Base-by-base conservation (phyloP, 225 moss, liverwort and hornwort species). In the Bryum argenteum region DNA sequence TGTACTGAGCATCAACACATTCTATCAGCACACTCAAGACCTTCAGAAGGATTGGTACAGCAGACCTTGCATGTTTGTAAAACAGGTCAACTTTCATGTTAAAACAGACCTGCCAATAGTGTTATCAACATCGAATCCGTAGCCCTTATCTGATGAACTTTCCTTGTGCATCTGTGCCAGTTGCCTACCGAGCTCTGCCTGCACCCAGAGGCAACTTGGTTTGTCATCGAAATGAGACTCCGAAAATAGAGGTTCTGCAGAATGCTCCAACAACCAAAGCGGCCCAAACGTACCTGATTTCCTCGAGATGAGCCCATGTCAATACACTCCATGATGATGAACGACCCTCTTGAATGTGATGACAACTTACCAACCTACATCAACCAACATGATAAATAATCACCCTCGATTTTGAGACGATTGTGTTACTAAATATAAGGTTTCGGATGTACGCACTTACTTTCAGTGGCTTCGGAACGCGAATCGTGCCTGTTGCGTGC, bases 71-170 rank as follows among this genome's bases (percentile, higher is more conserved):
- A 58, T 14, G 22, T 26, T 10, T 47, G 42, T n/a, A 23, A 57
- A 54, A 58, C 12, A 63, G 37, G 57, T 57, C 1, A 7, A 37
- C 23, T 33, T 10, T 21, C 15, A 56, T 9, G 55, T 66, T 22
- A 28, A 40, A 37, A 24, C 58, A 72, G 6, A 89, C 89, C 91
- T 91, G 83, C 97, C 97, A 71, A 98, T 94, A 1, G 94, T 94
- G 75, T 98, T 98, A 71, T 98, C 92, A 69, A 91, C 81, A 60
- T 83, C 82, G 65, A 98, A 98, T 4, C 98, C 98, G 38, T 91
- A 98, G 6, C 92, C 98, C 56, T 81, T 87, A 13, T 87, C 87
- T 61, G 86, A 85, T 53, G 72, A 81, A 66, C 94, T 87, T 62
- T 80, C 70, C 64, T 89, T 91, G 58, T 98, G 98, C 98, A 98